Evolutionary conservation across 2,329 filamentous ascomycete genomes (phyloP), one percentile per base, ranked within the genome.

Genomic region (Pleomassaria siparia): DNA sequence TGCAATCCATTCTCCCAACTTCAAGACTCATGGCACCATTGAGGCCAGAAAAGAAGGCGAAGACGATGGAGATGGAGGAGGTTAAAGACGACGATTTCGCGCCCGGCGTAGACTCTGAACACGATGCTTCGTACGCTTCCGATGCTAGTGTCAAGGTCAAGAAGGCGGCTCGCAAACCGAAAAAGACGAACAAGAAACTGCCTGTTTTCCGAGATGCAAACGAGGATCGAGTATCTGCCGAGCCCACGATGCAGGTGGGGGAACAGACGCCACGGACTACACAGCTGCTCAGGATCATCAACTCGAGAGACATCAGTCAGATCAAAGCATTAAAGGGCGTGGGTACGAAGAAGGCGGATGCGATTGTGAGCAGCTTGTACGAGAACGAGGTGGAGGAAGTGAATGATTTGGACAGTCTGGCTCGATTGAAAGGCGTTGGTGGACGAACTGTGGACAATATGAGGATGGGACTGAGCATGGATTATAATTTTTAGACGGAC

Each of bases 321-420:
- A 90, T 91, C 68, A 81, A 80, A 59, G 73, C 81, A 2, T 76
- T 91, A 1, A 83, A 83, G 30, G 87, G 87, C 2, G 84, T 91
- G 10, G 88, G 87, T 0, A 77, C 82, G 1, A 90, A 89, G 73
- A 87, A 85, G 66, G 87, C 87, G 2, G 75, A 78, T 48, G 72
- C 70, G 10, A 79, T 79, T 29, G 76, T 79, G 1, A 74, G 74
- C 30, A 74, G 70, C 50, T 55, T 79, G 11, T 70, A 74, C 25
- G 76, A 77, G 53, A 67, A 76, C 66, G 74, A 75, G n/a, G 66
- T 68, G 12, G 72, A 63, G 4, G 69, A 70, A 39, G 56, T 78
- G 2, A 62, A 56, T 16, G 73, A 72, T 48, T 47, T 79, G 24
- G 70, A 69, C 24, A 64, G 74, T 44, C 54, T 79, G 44, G 75